Percentiles rank a stretch among this genome's conserved stretches.
Evolutionary conservation across 805 yeast genomes (phyloP).

Genomic region (Yarrowia osloensis): DNA sequence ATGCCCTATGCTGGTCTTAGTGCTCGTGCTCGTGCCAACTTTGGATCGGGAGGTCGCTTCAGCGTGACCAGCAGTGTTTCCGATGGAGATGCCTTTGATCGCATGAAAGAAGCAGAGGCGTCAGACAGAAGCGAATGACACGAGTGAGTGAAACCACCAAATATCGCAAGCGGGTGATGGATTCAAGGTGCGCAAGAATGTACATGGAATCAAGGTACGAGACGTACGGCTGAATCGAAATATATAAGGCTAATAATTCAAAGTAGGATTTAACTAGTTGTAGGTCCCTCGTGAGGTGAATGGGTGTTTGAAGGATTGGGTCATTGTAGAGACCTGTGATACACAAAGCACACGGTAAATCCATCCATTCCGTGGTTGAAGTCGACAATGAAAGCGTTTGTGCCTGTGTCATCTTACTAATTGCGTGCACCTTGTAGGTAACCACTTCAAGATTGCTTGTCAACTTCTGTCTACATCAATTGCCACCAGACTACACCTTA

Average conservation of each 20-base stretch:
- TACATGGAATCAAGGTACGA: background rate
- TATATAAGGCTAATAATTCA: background rate
- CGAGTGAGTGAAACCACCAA: too few relatives aligned
- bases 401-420: too few relatives aligned
- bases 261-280: background rate
- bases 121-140: constrained; percentile 5
- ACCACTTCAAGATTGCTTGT: too few relatives aligned
- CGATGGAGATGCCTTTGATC: constrained; percentile 24
- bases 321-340: background rate
- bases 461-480: too few relatives aligned
- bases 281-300: too few relatives aligned
- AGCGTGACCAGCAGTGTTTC: constrained; percentile 12
- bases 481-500: too few relatives aligned
- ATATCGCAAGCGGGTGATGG: too few relatives aligned
- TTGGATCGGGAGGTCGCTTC: constrained; percentile 24
- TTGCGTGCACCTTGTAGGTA: background rate
- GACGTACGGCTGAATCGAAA: background rate
- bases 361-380: too few relatives aligned
- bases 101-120: constrained; percentile 21
- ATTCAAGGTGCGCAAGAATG: background rate
- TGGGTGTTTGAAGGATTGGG: too few relatives aligned
- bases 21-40: constrained; percentile 28
- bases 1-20: constrained; percentile 30
- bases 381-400: too few relatives aligned
- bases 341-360: too few relatives aligned